Base-by-base conservation (phyloP, 148 eudicot genomes). In the Oxyria digyna region DNA sequence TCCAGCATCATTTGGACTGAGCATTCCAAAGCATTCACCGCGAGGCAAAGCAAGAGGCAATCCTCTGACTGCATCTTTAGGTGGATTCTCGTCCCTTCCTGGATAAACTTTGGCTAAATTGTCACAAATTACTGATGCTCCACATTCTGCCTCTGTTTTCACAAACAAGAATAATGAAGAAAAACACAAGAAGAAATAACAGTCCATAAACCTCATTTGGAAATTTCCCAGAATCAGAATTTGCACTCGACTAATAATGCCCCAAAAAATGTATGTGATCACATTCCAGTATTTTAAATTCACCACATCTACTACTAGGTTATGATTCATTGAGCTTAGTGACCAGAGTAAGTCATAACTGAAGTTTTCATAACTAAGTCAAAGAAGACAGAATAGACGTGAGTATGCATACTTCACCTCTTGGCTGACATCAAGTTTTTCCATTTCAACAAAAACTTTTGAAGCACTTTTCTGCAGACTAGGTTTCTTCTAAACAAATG, bases 11-110 rank as follows among this genome's bases (percentile, higher is more conserved):
- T 92, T 92, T 10, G 97, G 96, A 54, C 97, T 96, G 72, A 92
- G 97, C 96, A 92, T 92, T 45, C 97, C 97, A 79, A 91, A 92
- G 86, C 97, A 92, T 80, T 92, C 97, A 69, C 96, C 96, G 69
- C 79, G 86, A 48, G 89, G 79, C 77, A 89, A 84, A 74, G 91
- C 93, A 78, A 92, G 97, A 43, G 97, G 89, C 70, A 92, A 48
- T 23, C 87, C 96, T 79, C 87, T 84, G 63, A 92, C 97, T 18
- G 96, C 97, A 73, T 79, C 79, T 83, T 89, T 92, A 40, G 82
- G 85, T 26, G 96, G 96, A 82, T 92, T 92, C 68, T 96, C 97
- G 54, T 92, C 97, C 71, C 85, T 87, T 65, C 86, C 88, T 33
- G 96, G 89, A 74, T 92, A 92, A 57, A 87, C 82, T 74, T 87